Evolutionary conservation across 345 rosid species (phyloP).

Genomic region (Brassica cretica): DNA sequence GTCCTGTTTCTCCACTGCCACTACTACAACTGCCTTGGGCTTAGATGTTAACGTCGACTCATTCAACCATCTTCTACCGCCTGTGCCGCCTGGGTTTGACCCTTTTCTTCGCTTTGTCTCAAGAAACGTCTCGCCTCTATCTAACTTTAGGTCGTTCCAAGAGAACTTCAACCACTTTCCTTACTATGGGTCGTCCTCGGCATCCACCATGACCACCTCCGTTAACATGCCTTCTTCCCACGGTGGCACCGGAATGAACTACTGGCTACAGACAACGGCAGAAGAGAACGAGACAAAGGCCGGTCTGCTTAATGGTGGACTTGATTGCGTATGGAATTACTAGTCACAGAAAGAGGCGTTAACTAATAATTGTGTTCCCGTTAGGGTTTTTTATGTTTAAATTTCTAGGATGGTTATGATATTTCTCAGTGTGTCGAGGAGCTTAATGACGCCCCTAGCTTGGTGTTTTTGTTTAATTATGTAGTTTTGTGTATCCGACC

Average conservation of each 20-base stretch:
- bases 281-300: constrained; percentile 48
- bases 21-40: constrained; percentile 56
- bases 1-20: constrained; percentile 99
- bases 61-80: constrained; percentile 35
- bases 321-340: constrained; percentile 77
- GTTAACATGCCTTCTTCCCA: constrained; percentile 28
- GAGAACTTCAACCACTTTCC: constrained; percentile 77
- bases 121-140: constrained; percentile 48
- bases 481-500: neutral
- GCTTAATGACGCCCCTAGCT: constrained; percentile 8
- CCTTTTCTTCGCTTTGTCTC: constrained; percentile 40
- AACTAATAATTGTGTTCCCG: constrained; percentile 15
- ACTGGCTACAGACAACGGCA: constrained; percentile 37
- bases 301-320: constrained; percentile 53
- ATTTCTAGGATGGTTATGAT: constrained; percentile 14
- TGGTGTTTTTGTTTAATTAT: neutral
- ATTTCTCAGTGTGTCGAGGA: constrained; percentile 16
- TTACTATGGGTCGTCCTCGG: constrained; percentile 45
- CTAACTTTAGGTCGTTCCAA: constrained; percentile 73
- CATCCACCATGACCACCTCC: constrained; percentile 17
- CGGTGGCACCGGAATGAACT: constrained; percentile 35
- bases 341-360: constrained; percentile 19
- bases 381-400: constrained; percentile 9
- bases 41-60: constrained; percentile 23
- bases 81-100: constrained; percentile 29